Base-by-base conservation (phyloP, 257 asterid genomes). In the Lycium ferocissimum region DNA sequence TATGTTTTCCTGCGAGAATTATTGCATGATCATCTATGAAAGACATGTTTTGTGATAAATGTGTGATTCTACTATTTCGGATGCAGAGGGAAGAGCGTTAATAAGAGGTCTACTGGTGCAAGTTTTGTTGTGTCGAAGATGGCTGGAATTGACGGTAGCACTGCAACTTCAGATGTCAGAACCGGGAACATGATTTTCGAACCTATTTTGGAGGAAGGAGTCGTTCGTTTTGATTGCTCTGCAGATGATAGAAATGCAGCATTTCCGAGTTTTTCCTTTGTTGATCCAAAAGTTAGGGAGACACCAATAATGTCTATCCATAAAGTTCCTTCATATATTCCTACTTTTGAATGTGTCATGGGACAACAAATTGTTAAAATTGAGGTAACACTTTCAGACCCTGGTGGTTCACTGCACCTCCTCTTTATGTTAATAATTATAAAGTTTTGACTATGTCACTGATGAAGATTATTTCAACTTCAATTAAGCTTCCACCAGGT, bases 141-240 rank as follows among this genome's bases (percentile, higher is more conserved):
- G 99, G 88, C 88, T 86, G 93, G 92, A 67, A 9, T 69, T 85
- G 95, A 89, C 71, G 91, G 84, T 82, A 83, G 85, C 58, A 35
- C 85, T 59, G 81, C 63, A 56, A 80, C 51, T 57, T 65, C 92
- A 5, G 91, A 90, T 85, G 86, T 11, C n/a, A 88, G 69, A 83
- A 86, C 88, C 1, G 93, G 98, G 86, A 88, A 92, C 82, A 96
- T 96, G 98, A 70, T 93, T 86, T 95, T 90, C 51, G 92, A 94
- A 92, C 97, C 98, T 5, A 94, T 96, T 88, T 89, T 95, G 11
- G 99, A 92, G 88, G 95, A 96, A 67, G 99, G 98, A 38, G 96
- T 94, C 83, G 93, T 94, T 71, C 96, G 99, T 26, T 95, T 96
- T 83, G 99, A 96, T 89, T 96, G 96, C 85, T 96, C 99, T 15